Base-by-base conservation (phyloP, 345 rosid genomes). In the Ceriops tagal region DNA sequence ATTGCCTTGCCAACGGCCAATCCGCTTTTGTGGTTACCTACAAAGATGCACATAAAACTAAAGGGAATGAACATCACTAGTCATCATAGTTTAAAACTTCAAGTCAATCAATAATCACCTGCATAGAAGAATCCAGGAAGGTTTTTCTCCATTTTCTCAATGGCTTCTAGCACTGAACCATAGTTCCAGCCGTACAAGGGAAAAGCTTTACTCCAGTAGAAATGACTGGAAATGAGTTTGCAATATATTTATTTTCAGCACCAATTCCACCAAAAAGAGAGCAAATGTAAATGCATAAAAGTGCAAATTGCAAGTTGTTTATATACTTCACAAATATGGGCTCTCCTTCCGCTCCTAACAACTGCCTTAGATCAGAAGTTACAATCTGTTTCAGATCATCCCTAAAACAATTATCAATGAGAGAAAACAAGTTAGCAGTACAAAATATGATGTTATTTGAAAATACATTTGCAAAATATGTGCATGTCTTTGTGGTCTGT, bases 71-170 rank as follows among this genome's bases (percentile, higher is more conserved):
- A 4, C 31, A 47, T 30, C 21, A 55, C 6, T 16, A 35, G 37
- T 35, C 58, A 55, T 35, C 19, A 67, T 18, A 46, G 9, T 15
- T 26, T 19, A 5, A 34, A 7, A 30, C 3, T 22, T 28, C 10
- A 24, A 43, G 49, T 20, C 37, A 39, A 67, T 19, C n/a, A 68
- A 69, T 65, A 47, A 61, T 76, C 82, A 91, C 98, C 98, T 73
- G 98, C 97, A 20, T 93, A 91, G 83, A 89, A 91, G 84, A 89
- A 88, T 56, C 98, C 97, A 6, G 98, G 97, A 67, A 93, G 95
- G 72, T 80, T 83, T 71, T 77, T 83, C 81, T 91, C 98, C 92
- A 91, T 82, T 81, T 84, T 85, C 49, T 78, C 87, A 61, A 91
- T 81, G 51, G 89, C 98, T 77, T 86, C 83, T 58, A 89, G 37